These are phyloP conservation scores for Tricholoma terreum DNA, from an alignment of 768 basidiomycete species.

Conservation along the genomic window DNA sequence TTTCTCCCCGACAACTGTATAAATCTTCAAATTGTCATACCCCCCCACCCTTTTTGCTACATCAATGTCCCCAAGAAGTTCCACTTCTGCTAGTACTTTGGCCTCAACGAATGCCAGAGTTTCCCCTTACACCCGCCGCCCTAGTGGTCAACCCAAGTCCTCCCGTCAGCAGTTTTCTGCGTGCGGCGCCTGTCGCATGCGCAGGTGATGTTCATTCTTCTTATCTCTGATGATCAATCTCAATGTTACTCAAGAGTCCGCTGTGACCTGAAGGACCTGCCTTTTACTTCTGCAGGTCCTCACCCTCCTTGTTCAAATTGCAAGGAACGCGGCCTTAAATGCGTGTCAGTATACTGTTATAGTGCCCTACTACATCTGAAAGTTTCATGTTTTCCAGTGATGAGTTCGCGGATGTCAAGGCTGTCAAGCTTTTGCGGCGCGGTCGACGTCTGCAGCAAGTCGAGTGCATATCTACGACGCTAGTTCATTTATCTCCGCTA, in stretches of 20 bases:
- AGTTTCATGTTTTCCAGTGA: constrained; percentile 49
- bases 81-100: constrained; percentile 36
- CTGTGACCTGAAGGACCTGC: constrained; percentile 88
- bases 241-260: constrained; percentile 58
- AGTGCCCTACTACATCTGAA: background rate
- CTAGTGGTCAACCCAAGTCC: constrained; percentile 66
- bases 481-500: constrained; percentile 7
- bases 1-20: constrained; percentile 30
- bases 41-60: constrained; percentile 21
- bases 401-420: constrained; percentile 88
- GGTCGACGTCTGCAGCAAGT: constrained; percentile 81
- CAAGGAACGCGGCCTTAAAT: constrained; percentile 83
- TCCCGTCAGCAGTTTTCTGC: constrained; percentile 87
- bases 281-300: constrained; percentile 44
- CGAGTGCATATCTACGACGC: constrained; percentile 50
- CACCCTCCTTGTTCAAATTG: constrained; percentile 81
- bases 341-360: constrained; percentile 68
- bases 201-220: constrained; percentile 50
- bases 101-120: constrained; percentile 31
- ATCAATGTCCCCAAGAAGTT: constrained; percentile 59
- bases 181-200: constrained; percentile 89
- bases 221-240: background rate
- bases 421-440: constrained; percentile 78
- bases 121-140: constrained; percentile 47
- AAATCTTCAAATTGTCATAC: constrained; percentile 27